Evolutionary conservation across 352 stramenopile species (phyloP).

Genomic region (Phytophthora vignae): DNA sequence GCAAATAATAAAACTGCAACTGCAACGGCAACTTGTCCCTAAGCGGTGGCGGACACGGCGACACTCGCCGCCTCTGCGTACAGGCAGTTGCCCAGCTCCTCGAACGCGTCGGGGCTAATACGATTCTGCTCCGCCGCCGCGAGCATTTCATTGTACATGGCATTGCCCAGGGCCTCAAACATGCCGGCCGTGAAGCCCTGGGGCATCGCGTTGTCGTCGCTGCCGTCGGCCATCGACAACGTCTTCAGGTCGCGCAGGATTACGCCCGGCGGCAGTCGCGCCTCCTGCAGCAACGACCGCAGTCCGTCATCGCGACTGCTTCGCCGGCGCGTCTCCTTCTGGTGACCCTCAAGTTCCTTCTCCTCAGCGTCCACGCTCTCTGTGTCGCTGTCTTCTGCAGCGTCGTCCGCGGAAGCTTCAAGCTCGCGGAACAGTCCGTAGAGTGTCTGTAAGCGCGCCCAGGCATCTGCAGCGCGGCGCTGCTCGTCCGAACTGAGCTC

Average conservation of each 20-base stretch:
- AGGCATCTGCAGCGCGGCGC: slow-evolving; percentile 58
- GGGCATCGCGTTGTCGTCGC: slow-evolving; percentile 46
- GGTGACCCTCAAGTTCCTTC: background rate
- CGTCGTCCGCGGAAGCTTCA: slow-evolving; percentile 31
- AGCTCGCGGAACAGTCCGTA: slow-evolving; percentile 68
- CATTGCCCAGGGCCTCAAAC: slow-evolving; percentile 75
- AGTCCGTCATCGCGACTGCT: slow-evolving; percentile 52
- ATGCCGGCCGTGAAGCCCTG: slow-evolving; percentile 78
- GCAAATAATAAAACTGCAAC: slow-evolving; percentile 26
- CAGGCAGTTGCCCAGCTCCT: slow-evolving; percentile 60
- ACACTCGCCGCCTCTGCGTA: slow-evolving; percentile 55
- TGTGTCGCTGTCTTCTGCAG: slow-evolving; percentile 29
- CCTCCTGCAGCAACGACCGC: slow-evolving; percentile 55
- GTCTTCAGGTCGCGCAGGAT: slow-evolving; percentile 63
- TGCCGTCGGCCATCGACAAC: slow-evolving; percentile 39
- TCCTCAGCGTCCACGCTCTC: slow-evolving; percentile 19
- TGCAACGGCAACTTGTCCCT: slow-evolving; percentile 12
- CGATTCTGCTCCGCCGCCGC: slow-evolving; percentile 48
- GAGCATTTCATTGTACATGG: slow-evolving; percentile 75
- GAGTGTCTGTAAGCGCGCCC: slow-evolving; percentile 61
- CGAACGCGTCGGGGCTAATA: slow-evolving; percentile 60
- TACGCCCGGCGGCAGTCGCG: slow-evolving; percentile 44
- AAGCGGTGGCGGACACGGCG: slow-evolving; percentile 55
- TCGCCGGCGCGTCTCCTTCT: slow-evolving; percentile 14
- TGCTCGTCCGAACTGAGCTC: slow-evolving; percentile 53